Percentiles rank a stretch among this genome's conserved stretches.
These are phyloP conservation scores for Boechera retrofracta DNA, from an alignment of 345 rosid genomes.

Conservation along the genomic window DNA sequence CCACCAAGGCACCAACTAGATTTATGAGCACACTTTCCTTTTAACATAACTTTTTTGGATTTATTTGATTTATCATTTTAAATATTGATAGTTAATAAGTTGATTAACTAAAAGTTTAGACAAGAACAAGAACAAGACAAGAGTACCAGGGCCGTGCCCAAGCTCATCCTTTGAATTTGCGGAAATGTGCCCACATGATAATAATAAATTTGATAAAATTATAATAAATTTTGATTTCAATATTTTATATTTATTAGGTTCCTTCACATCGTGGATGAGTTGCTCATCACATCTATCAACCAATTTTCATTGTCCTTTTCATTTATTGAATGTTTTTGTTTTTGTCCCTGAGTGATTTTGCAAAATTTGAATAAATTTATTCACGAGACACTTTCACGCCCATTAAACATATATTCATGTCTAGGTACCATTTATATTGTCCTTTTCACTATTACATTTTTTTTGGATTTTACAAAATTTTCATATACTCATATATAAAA, in stretches of 20 bases:
- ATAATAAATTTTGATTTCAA: neutral
- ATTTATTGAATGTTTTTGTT: constrained; percentile 19
- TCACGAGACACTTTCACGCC: constrained; percentile 33
- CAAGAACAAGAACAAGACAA: constrained; percentile 44
- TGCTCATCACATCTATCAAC: constrained; percentile 41
- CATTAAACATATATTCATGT: constrained; percentile 22
- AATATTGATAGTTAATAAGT: constrained; percentile 13
- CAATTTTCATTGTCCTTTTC: constrained; percentile 36
- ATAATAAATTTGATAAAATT: constrained; percentile 25
- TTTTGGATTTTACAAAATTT: constrained; percentile 17
- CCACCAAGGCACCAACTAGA: constrained; percentile 12
- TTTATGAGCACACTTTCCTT: constrained; percentile 16
- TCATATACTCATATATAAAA: constrained; percentile 4
- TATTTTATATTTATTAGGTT: constrained; percentile 27
- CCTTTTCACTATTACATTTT: constrained; percentile 19
- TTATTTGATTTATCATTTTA: neutral
- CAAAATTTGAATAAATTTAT: constrained; percentile 15
- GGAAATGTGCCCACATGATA: constrained; percentile 41
- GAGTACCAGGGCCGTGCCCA: constrained; percentile 35
- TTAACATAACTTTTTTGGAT: neutral
- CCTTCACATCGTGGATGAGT: constrained; percentile 45
- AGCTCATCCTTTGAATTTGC: constrained; percentile 42
- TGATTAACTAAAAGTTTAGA: constrained; percentile 36
- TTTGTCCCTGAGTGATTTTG: constrained; percentile 8
- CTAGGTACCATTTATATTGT: constrained; percentile 29